A percentile compares a stretch with the other conserved stretches of the same genome.
phyloP scores from a whole-genome alignment of 139 green algal genomes.

The Parachlorella kessleri region DNA sequence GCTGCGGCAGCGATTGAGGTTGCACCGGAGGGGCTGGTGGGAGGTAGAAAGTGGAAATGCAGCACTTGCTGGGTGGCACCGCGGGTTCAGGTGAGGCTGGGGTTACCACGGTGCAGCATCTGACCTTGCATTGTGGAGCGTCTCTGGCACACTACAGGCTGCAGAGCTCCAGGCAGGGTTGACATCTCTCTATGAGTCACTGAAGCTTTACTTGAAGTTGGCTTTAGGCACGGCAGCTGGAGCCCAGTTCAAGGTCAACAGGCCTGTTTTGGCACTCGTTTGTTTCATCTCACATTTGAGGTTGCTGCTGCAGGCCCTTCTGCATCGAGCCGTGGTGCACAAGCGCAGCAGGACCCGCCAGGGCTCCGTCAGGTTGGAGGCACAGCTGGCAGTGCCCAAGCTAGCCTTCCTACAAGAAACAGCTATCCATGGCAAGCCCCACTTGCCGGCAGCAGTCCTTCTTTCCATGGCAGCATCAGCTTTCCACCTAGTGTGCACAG shows the following conservation, averaged over 20 bases:
- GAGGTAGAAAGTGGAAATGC: not conserved
- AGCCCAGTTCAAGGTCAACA: too few relatives aligned
- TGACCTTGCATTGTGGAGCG: too few relatives aligned
- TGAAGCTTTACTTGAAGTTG: too few relatives aligned
- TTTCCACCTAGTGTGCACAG: not conserved
- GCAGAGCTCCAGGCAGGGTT: too few relatives aligned
- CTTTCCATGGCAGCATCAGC: not conserved
- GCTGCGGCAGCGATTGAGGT: not conserved
- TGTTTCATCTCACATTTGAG: too few relatives aligned
- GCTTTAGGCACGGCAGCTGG: too few relatives aligned
- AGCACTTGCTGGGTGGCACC: constrained; percentile 27
- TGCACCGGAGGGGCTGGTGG: not conserved
- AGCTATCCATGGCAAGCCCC: not conserved
- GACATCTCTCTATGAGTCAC: too few relatives aligned
- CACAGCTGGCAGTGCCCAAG: not conserved
- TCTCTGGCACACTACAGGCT: too few relatives aligned
- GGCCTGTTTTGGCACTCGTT: too few relatives aligned
- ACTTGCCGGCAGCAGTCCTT: not conserved
- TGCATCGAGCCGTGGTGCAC: constrained; percentile 9
- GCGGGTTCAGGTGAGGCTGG: constrained; percentile 9
- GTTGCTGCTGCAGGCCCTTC: not conserved
- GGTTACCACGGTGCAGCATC: too few relatives aligned
- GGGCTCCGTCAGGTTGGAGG: not conserved
- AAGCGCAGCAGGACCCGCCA: too few relatives aligned
- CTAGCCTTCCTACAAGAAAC: not conserved